Base-by-base conservation (phyloP, 129 eudicot genomes). In the Artemisia tridentata region DNA sequence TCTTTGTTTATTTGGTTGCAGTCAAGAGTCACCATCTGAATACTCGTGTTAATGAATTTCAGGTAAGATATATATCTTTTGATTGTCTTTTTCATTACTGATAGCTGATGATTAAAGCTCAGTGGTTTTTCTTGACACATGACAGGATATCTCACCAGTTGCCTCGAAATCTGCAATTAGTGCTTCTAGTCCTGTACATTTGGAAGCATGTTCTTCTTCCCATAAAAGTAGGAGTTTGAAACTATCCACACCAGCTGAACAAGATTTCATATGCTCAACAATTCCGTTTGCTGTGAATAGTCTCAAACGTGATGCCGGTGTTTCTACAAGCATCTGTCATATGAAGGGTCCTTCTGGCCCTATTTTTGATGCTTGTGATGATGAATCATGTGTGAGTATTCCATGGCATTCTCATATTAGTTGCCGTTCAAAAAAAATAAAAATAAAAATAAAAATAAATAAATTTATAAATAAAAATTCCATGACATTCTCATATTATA, bases 131-230 rank as follows among this genome's bases (percentile, higher is more conserved):
- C 59, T 47, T 64, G 53, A 60, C 31, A 11, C 12, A 53, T 77
- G 81, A 62, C 82, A 93, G 95, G 90, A 76, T 76, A 68, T 72
- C n/a, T 84, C 88, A 55, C 85, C 88, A 55, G 83, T 79, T 69
- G 81, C 52, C 46, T 72, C 84, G 2, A 74, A 78, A 72, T 68
- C 78, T 68, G 84, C 67, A 47, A 79, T 65, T 41, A 81, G 84
- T 76, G 78, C 78, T 34, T 74, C 66, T 80, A 67, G 79, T 71
- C 91, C 84, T 63, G 79, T 72, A 64, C 80, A 81, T 74, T 72
- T 70, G 55, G 97, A 81, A 82, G 88, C 80, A 69, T 84, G 93
- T 55, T 64, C 82, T 43, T 84, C 84, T 74, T 87, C 95, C 46
- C 56, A 76, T 72, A 85, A 78, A 84, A 81, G 82, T 43, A 72